Base-by-base conservation (phyloP, 2,329 filamentous ascomycete genomes). In the Setomelanomma holmii region DNA sequence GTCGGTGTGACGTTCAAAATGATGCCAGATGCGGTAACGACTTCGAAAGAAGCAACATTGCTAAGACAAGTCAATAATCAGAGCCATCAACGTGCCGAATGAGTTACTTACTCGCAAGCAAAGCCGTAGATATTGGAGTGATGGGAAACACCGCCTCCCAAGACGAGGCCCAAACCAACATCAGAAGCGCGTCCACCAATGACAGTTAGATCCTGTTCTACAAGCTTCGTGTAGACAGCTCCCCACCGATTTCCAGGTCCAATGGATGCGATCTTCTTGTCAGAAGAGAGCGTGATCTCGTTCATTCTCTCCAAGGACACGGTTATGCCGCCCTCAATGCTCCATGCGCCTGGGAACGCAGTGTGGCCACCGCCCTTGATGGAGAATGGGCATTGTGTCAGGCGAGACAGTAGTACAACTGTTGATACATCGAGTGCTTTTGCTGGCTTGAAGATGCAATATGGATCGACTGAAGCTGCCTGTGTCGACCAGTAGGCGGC, bases 311-410 rank as follows among this genome's bases (percentile, higher is more conserved):
- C 67, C 22, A 81, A 65, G 49, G 76, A 75, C 42, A 81, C 69
- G 1, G 77, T 78, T 7, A 81, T 74, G 4, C 79, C 79, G 23
- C 66, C 64, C 0, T 72, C 61, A n/a, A 78, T 76, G 46, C 75
- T 78, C 5, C 75, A 76, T 12, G 72, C 70, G 20, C 78, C 77
- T 0, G 71, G 64, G 50, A 73, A 72, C 2, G 69, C 61, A 19
- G 72, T 72, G 51, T 81, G 78, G 3, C 79, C 79, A 27, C 79
- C 78, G 36, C 76, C 74, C 49, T 76, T 78, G 2, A 77, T 69
- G 1, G 77, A 76, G 51, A 79, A 78, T 72, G 67, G 66, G 44
- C 68, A 73, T 43, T 62, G 56, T 6, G 59, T 59, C 7, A 59
- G 39, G 3, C 64, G 56, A 10, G 62, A 56, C 1, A 61, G 23